These are phyloP conservation scores for Solanum appendiculatum DNA, from an alignment of 257 asterid species.

Conservation along the genomic window DNA sequence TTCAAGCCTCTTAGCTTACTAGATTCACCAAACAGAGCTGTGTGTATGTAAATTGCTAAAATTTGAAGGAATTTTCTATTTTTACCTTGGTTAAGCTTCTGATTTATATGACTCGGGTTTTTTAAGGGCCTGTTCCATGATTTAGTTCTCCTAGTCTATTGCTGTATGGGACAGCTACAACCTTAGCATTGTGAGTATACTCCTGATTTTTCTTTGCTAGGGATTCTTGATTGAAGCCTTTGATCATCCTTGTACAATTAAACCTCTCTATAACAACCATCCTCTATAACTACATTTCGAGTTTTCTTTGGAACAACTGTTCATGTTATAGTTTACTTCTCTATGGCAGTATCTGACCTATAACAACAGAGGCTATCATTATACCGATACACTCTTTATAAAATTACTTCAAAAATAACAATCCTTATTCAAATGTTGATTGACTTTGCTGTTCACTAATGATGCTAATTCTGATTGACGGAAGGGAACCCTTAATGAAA, in stretches of 20 bases:
- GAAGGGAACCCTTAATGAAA: not conserved
- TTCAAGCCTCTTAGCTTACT: not conserved
- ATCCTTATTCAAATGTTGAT: not conserved
- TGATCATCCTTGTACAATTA: not conserved
- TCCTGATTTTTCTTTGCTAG: not conserved
- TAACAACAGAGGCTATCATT: not conserved
- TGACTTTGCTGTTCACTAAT: not conserved
- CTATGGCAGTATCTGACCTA: fast-evolving
- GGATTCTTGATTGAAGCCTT: not conserved
- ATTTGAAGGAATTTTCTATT: not conserved
- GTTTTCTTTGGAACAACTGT: not conserved
- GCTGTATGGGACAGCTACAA: not conserved
- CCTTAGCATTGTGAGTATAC: not conserved
- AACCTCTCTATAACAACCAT: not conserved
- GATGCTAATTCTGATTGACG: not conserved
- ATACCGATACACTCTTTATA: not conserved
- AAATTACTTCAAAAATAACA: not conserved
- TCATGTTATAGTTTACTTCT: not conserved
- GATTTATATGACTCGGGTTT: not conserved
- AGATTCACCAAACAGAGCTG: not conserved
- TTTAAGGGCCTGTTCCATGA: not conserved
- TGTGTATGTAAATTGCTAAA: not conserved
- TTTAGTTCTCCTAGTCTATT: not conserved
- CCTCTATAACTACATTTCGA: not conserved
- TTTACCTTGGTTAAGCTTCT: not conserved